Conservation (phyloP, 2,329 filamentous ascomycete species). For the Orbilia quercus region DNA sequence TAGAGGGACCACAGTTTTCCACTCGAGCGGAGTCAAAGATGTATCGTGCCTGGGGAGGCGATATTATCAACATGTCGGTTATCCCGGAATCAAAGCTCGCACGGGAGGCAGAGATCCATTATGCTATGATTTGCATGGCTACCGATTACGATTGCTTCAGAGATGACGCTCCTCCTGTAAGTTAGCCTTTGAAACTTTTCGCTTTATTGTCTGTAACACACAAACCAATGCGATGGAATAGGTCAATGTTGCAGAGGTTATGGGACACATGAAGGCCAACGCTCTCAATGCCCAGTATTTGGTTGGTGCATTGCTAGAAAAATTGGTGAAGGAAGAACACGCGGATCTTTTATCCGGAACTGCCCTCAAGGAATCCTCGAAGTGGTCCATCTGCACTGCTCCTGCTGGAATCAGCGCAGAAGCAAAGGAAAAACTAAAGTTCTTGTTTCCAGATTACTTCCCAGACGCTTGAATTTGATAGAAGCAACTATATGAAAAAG, state of each 20-base stretch:
- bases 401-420: slow-evolving; percentile 77
- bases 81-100: slow-evolving; percentile 96
- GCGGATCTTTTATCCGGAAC: slow-evolving; percentile 79
- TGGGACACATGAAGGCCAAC: slow-evolving; percentile 96
- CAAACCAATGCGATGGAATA: neutral
- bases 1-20: slow-evolving; percentile 97
- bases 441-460: slow-evolving; percentile 85
- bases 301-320: slow-evolving; percentile 86
- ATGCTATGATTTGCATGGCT: slow-evolving; percentile 99
- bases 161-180: slow-evolving; percentile 65
- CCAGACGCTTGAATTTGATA: slow-evolving; percentile 43
- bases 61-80: slow-evolving; percentile 97
- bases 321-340: slow-evolving; percentile 81
- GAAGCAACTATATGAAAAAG: neutral
- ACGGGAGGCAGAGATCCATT: slow-evolving; percentile 92
- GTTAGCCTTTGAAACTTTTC: slow-evolving; percentile 4
- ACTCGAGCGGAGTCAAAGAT: slow-evolving; percentile 95
- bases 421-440: slow-evolving; percentile 82
- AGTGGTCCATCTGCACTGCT: slow-evolving; percentile 87
- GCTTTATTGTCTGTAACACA: slow-evolving; percentile 60
- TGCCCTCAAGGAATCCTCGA: slow-evolving; percentile 80
- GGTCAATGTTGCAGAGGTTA: slow-evolving; percentile 96
- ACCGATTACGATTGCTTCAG: slow-evolving; percentile 95
- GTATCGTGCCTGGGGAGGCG: slow-evolving; percentile 93
- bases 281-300: slow-evolving; percentile 85